Percentiles rank a stretch among this genome's conserved stretches.
Evolutionary conservation across 768 basidiomycete genomes (phyloP).

Genomic region (Podaxis rugospora): DNA sequence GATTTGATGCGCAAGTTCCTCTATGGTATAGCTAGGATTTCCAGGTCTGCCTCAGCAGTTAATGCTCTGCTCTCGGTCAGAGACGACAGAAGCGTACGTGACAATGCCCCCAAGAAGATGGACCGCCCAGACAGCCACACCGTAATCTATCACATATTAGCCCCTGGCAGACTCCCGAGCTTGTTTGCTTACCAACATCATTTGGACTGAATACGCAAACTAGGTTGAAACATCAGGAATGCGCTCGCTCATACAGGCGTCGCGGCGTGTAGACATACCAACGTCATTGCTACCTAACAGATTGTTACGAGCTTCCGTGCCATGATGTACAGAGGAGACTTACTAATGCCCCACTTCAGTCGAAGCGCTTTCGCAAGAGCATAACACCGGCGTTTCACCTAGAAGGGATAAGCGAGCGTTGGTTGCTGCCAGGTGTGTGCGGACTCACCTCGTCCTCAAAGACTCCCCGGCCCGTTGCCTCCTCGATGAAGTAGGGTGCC

Average conservation of each 20-base stretch:
- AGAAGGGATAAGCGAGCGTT: neutral
- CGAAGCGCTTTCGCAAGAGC: slow-evolving; percentile 52
- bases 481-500: slow-evolving; percentile 58
- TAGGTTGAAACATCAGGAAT: slow-evolving; percentile 17
- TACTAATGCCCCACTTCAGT: slow-evolving; percentile 45
- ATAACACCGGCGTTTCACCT: slow-evolving; percentile 37
- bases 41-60: slow-evolving; percentile 42
- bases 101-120: slow-evolving; percentile 55
- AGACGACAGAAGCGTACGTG: slow-evolving; percentile 36
- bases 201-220: slow-evolving; percentile 66
- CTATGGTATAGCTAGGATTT: slow-evolving; percentile 54
- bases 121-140: slow-evolving; percentile 51
- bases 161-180: neutral
- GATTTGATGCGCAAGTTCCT: slow-evolving; percentile 59
- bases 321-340: slow-evolving; percentile 6
- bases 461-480: slow-evolving; percentile 41
- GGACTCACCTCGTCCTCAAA: slow-evolving; percentile 43
- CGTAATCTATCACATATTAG: slow-evolving; percentile 39
- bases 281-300: slow-evolving; percentile 44
- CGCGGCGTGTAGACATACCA: slow-evolving; percentile 31
- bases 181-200: slow-evolving; percentile 42
- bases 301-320: slow-evolving; percentile 1
- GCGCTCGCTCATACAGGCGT: neutral
- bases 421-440: neutral
- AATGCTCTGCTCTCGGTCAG: neutral